Evolutionary conservation across 139 green algal species (phyloP), one percentile per base, ranked within the genome.

Genomic region (Chlorella sp.): DNA sequence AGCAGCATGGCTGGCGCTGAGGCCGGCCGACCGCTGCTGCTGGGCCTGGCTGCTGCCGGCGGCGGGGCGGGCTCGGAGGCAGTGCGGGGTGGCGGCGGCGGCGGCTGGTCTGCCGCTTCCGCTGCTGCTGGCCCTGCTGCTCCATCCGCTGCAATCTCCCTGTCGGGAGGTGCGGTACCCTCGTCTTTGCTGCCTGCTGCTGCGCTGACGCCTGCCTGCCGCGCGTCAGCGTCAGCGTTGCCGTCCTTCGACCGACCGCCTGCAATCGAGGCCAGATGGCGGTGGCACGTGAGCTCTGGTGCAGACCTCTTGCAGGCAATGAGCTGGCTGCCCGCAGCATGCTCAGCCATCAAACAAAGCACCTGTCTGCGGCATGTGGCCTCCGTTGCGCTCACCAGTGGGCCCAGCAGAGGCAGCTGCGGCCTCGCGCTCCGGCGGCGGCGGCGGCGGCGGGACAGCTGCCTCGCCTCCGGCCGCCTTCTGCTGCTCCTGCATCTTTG

Each of bases 1-100:
- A 93, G 28, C 17, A 89, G 32, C 4, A 87, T 34, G 9, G 70
- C 28, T 11, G 70, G 39, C 3, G 41, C 70, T 23, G 70, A 78
- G 12, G 39, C 39, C 36, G 36, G 57, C 36, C 60, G 76, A 6
- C 44, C 44, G 30, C 25, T 62, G 25, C 36, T 38, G 47, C n/a
- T 17, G 51, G 39, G 47, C 23, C 55, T 1, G 39, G 28, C n/a
- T 44, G n/a, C 41, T 63, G 57, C 57, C 55, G 55, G 30, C 32
- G 32, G 3, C 32, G 47, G 28, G 44, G 73, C 44, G 0, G 47
- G 51, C 51, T 60, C 32, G 0, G 12, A 28, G 2, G n/a, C 47
- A 3, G 30, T 30, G 34, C 20, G n/a, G 9, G 72, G 20, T 51
- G 47, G 73, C 47, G 47, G 73, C 16, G 23, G 47, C 16, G 44